phyloP scores from a whole-genome alignment of 2,329 filamentous ascomycete species.

The Colletotrichum brevisporum region DNA sequence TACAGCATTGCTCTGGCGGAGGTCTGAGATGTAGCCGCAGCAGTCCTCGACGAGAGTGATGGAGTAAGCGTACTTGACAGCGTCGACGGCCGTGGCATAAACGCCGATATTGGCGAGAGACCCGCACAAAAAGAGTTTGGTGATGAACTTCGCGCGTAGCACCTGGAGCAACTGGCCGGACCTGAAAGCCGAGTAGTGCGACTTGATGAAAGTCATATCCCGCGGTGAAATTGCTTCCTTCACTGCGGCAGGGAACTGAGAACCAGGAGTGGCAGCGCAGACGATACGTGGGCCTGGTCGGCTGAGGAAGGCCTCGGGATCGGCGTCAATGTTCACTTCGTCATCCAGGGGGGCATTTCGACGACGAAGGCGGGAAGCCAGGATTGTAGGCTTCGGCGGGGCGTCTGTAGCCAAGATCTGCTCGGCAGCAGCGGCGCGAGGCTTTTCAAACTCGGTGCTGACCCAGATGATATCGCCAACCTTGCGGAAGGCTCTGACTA shows the following conservation, averaged over 20 bases:
- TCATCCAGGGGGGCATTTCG: constrained; percentile 38
- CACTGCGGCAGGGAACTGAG: constrained; percentile 60
- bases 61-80: constrained; percentile 87
- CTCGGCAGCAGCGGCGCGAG: constrained; percentile 69
- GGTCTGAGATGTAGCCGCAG: constrained; percentile 81
- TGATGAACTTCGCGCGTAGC: constrained; percentile 89
- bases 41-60: constrained; percentile 92
- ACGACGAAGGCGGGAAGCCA: constrained; percentile 45
- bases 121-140: constrained; percentile 90
- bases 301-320: constrained; percentile 63
- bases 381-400: constrained; percentile 16
- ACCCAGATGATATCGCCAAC: constrained; percentile 86
- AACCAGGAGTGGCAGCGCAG: constrained; percentile 59
- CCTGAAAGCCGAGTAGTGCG: constrained; percentile 89
- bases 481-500: constrained; percentile 81
- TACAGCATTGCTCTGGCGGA: constrained; percentile 79
- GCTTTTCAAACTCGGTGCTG: constrained; percentile 79
- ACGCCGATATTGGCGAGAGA: constrained; percentile 89
- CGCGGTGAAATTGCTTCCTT: constrained; percentile 59
- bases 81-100: constrained; percentile 92
- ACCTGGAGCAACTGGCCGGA: constrained; percentile 79
- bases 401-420: constrained; percentile 62
- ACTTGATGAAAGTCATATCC: constrained; percentile 74
- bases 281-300: constrained; percentile 59
- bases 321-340: constrained; percentile 40